phyloP scores from a whole-genome alignment of 1,284 basidiomycete species.

The Apiotrichum montevideense region DNA sequence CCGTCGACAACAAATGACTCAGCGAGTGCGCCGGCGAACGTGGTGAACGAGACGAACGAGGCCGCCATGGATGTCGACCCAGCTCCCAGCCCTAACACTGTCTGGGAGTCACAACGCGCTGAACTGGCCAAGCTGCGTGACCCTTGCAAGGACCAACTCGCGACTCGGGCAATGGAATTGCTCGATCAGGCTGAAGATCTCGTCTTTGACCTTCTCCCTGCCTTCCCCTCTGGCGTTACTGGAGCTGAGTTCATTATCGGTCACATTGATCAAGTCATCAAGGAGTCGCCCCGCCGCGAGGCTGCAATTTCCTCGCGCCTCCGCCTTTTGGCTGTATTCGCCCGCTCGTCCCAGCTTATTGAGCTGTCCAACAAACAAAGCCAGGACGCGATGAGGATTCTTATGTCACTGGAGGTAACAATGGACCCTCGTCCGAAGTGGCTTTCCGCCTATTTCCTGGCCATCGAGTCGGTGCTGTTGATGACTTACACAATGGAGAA shows the following conservation, averaged over 20 bases:
- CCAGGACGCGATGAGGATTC: slow-evolving; percentile 55
- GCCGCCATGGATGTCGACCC: slow-evolving; percentile 19
- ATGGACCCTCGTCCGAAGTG: slow-evolving; percentile 58
- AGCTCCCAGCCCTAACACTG: slow-evolving; percentile 7
- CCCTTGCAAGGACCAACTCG: slow-evolving; percentile 60
- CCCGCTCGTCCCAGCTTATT: slow-evolving; percentile 6
- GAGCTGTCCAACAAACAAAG: slow-evolving; percentile 34
- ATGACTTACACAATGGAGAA: slow-evolving; percentile 64
- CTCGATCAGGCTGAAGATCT: slow-evolving; percentile 81
- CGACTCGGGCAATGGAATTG: slow-evolving; percentile 64
- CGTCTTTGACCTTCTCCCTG: slow-evolving; percentile 79
- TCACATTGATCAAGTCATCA: slow-evolving; percentile 15
- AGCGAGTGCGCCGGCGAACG: too few relatives aligned
- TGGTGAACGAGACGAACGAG: slow-evolving; percentile 2
- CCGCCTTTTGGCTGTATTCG: slow-evolving; percentile 73
- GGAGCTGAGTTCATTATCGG: slow-evolving; percentile 32
- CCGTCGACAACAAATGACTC: background rate
- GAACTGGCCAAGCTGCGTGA: slow-evolving; percentile 65
- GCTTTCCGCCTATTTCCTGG: slow-evolving; percentile 69
- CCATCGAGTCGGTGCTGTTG: slow-evolving; percentile 72
- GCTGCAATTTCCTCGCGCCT: slow-evolving; percentile 66
- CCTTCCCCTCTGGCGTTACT: slow-evolving; percentile 55
- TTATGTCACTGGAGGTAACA: slow-evolving; percentile 57
- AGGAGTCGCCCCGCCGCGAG: slow-evolving; percentile 52
- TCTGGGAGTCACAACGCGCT: slow-evolving; percentile 14